Percentiles rank a stretch among this genome's conserved stretches.
Evolutionary conservation across 1,139 yeast genomes (phyloP).

Genomic region (Kluyveromyces sp.): DNA sequence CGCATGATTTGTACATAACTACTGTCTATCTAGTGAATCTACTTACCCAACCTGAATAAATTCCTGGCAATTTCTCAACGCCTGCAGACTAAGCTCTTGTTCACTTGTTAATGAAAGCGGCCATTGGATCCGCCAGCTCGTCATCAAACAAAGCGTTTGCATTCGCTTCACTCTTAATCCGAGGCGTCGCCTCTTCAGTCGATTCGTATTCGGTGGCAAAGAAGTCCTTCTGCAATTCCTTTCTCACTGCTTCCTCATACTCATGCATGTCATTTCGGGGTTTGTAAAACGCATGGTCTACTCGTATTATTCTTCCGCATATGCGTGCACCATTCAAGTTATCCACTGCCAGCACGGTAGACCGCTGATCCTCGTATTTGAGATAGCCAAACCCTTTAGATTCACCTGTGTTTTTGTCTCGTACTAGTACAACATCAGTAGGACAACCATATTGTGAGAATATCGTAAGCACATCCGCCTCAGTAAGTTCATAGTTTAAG

Average conservation of each 20-base stretch:
- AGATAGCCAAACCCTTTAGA: slow-evolving; percentile 76
- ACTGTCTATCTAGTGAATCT: not conserved
- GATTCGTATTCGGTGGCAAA: not conserved
- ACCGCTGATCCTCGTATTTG: slow-evolving; percentile 74
- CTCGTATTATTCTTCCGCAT: slow-evolving; percentile 52
- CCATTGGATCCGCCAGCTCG: slow-evolving; percentile 20
- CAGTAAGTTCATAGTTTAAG: slow-evolving; percentile 57
- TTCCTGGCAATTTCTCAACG: not conserved
- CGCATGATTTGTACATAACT: not conserved
- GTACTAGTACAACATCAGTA: slow-evolving; percentile 62
- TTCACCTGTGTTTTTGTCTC: slow-evolving; percentile 62
- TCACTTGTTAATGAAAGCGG: slow-evolving; percentile 5
- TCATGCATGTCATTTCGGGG: slow-evolving; percentile 45
- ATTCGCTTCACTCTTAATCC: not conserved
- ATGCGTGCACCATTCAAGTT: slow-evolving; percentile 70
- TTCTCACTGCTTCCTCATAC: slow-evolving; percentile 26
- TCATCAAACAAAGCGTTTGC: slow-evolving; percentile 7
- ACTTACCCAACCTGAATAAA: not conserved
- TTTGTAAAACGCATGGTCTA: slow-evolving; percentile 70
- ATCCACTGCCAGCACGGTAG: slow-evolving; percentile 82
- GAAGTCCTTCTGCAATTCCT: slow-evolving; percentile 24
- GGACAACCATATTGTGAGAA: slow-evolving; percentile 92
- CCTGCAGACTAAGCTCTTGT: no score
- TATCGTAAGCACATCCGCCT: slow-evolving; percentile 66
- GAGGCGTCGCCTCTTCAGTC: not conserved